Conservation (phyloP, 768 basidiomycete species). For the Rhodocollybia butyracea region DNA sequence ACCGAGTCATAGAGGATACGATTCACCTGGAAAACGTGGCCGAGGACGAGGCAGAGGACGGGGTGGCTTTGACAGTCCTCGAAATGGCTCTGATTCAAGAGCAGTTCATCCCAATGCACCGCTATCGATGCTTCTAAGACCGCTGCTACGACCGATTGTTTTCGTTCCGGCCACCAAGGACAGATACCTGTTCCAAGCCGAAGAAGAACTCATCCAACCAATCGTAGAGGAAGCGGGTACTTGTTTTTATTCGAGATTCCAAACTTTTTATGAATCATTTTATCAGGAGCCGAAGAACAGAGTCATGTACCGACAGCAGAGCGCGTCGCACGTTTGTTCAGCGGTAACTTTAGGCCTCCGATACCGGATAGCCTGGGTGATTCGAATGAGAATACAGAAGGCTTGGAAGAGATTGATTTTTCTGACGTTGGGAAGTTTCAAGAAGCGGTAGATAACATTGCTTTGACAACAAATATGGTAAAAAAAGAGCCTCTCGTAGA, state of each 20-base stretch:
- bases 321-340: slow-evolving; percentile 63
- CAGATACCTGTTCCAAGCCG: slow-evolving; percentile 47
- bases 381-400: slow-evolving; percentile 28
- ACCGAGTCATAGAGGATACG: not conserved
- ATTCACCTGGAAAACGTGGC: slow-evolving; percentile 16
- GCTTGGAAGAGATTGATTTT: slow-evolving; percentile 64
- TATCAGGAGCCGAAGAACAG: slow-evolving; percentile 45
- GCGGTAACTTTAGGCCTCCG: slow-evolving; percentile 24
- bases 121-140: slow-evolving; percentile 57
- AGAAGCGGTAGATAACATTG: slow-evolving; percentile 32
- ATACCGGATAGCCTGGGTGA: slow-evolving; percentile 26
- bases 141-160: slow-evolving; percentile 59
- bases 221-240: slow-evolving; percentile 48
- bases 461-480: slow-evolving; percentile 12
- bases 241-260: slow-evolving; percentile 19
- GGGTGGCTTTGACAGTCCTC: slow-evolving; percentile 17
- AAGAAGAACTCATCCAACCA: slow-evolving; percentile 62
- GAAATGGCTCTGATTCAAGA: slow-evolving; percentile 12
- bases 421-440: slow-evolving; percentile 51
- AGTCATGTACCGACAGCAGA: slow-evolving; percentile 70
- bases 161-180: slow-evolving; percentile 64
- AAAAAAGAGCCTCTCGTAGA: not conserved
- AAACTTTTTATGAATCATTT: not conserved
- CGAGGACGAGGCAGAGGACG: slow-evolving; percentile 24
- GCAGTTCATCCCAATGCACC: slow-evolving; percentile 30